phyloP scores from a whole-genome alignment of 1,284 basidiomycete species.

The Naganishia albida region DNA sequence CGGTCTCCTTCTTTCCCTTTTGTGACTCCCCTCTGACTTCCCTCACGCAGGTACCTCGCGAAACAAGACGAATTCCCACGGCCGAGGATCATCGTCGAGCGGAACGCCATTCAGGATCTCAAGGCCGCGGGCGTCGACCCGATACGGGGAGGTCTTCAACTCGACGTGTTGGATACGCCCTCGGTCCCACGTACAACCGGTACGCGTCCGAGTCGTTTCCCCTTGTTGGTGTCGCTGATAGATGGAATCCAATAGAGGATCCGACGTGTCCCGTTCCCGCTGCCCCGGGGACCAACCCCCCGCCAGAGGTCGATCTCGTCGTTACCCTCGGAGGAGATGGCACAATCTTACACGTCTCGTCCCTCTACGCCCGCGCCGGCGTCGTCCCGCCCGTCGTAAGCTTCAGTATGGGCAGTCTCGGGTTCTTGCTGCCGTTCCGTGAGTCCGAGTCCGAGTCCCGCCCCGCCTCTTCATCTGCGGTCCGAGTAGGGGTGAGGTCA shows the following conservation, averaged over 20 bases:
- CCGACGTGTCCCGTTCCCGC: background rate
- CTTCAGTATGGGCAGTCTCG: conserved; percentile 94
- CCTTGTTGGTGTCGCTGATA: background rate
- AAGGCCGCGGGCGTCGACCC: conserved; percentile 48
- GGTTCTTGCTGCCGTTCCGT: conserved; percentile 93
- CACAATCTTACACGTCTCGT: conserved; percentile 91
- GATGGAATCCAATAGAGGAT: background rate
- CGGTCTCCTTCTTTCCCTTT: background rate
- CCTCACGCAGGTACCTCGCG: conserved; percentile 23
- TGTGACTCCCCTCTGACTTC: background rate
- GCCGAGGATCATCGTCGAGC: conserved; percentile 38
- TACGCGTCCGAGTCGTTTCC: background rate
- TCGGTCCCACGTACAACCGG: background rate
- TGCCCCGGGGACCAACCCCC: background rate
- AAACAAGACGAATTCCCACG: background rate
- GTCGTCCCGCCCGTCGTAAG: conserved; percentile 92
- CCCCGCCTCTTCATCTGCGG: too few species aligned
- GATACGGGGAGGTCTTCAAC: background rate
- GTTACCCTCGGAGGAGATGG: conserved; percentile 94
- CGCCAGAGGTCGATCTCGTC: conserved; percentile 64
- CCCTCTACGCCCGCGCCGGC: conserved; percentile 75
- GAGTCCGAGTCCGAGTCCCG: conserved; percentile 56
- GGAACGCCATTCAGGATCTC: conserved; percentile 17
- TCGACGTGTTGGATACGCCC: background rate
- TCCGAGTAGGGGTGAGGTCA: too few species aligned